Conservation (phyloP, 805 yeast species). For the Starmerella scarabaei region DNA sequence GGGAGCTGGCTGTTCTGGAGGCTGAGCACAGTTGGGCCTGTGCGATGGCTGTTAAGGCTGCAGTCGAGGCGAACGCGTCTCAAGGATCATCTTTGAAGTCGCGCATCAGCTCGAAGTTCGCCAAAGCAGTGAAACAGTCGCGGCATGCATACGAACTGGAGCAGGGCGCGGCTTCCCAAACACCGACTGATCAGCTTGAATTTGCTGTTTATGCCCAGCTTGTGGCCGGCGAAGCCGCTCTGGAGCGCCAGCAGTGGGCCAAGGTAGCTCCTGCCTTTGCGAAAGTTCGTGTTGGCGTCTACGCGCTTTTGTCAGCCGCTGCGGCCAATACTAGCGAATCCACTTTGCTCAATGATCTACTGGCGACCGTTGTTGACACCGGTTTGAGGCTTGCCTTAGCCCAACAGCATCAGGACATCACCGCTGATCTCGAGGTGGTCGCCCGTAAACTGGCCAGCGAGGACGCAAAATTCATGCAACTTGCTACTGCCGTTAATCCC, state of each 20-base stretch:
- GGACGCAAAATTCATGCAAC: constrained; percentile 28
- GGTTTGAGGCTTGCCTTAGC: constrained; percentile 43
- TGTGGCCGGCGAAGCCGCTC: constrained; percentile 38
- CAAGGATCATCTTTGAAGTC: constrained; percentile 30
- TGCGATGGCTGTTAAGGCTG: constrained; percentile 49
- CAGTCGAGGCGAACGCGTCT: constrained; percentile 39
- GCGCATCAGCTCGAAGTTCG: constrained; percentile 51
- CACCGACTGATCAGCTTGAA: constrained; percentile 18
- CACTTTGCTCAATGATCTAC: constrained; percentile 38
- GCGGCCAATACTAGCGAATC: constrained; percentile 24
- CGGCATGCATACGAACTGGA: constrained; percentile 28
- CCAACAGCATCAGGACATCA: constrained; percentile 27
- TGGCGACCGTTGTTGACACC: constrained; percentile 53
- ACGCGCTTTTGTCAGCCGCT: constrained; percentile 33
- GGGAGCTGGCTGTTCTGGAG: constrained; percentile 41
- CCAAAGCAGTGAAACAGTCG: constrained; percentile 41
- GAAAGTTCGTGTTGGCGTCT: constrained; percentile 49
- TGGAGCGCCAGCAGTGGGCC: constrained; percentile 45
- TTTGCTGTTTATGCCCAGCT: constrained; percentile 30
- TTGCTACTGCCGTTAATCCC: constrained; percentile 33
- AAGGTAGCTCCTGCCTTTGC: constrained; percentile 41
- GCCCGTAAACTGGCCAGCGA: constrained; percentile 37
- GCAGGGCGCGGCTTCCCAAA: constrained; percentile 9
- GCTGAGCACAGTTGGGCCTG: constrained; percentile 67
- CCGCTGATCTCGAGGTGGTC: constrained; percentile 31